Percentiles rank a stretch among this genome's conserved stretches.
phyloP scores from a whole-genome alignment of 2,329 filamentous ascomycete species.

The Claviceps sp. region DNA sequence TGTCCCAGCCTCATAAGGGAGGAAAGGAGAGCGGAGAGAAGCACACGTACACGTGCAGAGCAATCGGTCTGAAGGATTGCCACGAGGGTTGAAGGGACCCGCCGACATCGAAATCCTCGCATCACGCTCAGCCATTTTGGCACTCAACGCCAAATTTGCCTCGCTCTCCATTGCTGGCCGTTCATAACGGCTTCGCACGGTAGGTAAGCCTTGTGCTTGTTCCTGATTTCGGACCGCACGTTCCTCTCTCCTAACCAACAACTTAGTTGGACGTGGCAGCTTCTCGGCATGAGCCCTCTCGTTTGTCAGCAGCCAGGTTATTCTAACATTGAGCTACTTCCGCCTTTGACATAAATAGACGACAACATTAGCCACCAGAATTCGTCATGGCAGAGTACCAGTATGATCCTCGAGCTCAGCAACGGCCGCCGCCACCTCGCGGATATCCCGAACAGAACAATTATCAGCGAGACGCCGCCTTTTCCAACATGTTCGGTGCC shows the following conservation, averaged over 20 bases:
- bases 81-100: neutral
- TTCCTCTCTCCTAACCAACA: neutral
- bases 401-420: constrained; percentile 35
- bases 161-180: neutral
- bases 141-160: neutral
- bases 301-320: neutral
- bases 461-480: constrained; percentile 82
- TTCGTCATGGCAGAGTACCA: constrained; percentile 45
- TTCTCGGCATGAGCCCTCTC: neutral
- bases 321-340: neutral
- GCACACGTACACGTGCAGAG: neutral
- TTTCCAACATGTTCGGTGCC: constrained; percentile 88
- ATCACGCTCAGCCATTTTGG: neutral
- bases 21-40: neutral
- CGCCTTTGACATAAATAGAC: neutral
- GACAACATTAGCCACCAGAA: neutral
- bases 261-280: neutral
- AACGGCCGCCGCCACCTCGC: constrained; percentile 25
- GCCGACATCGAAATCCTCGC: neutral
- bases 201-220: constrained; percentile 2
- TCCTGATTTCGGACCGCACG: neutral
- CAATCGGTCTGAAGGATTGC: neutral
- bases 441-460: constrained; percentile 39
- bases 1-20: neutral
- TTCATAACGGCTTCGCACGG: constrained; percentile 1